Evolutionary conservation across 805 yeast species (phyloP), one percentile per base, ranked within the genome.

Genomic region (Ogataea trehaloabstinens): DNA sequence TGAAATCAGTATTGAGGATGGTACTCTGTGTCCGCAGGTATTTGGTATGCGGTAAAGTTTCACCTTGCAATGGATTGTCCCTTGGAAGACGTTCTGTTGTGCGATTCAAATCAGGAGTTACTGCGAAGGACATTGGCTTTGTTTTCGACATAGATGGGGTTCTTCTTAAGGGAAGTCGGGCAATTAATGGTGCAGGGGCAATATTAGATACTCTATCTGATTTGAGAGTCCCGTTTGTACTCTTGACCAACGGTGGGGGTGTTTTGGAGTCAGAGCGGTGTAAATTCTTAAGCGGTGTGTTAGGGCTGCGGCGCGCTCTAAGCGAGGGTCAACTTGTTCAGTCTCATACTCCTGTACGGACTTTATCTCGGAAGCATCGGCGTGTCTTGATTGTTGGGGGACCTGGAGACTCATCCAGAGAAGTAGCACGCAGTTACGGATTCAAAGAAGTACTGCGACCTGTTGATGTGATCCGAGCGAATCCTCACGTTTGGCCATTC

Each of bases 221-320:
- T 6, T 55, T 71, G 17, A 69, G 72, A 15, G 67, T 88, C 5
- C 96, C 97, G 1, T 90, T 78, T 64, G 77, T 88, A n/a, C 56
- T 90, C 29, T 68, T 90, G 56, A 89, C 96, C 6, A 89, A 90
- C 58, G 96, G 97, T 15, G 96, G 96, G 5, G 96, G 97, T 2
- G 72, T 72, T 22, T 62, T 74, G 10, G 97, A 89, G 53, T 44
- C 53, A 4, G 71, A 68, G n/a, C 67, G 95, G 31, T 78, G 80
- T 2, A 65, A 67, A 2, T 73, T 70, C 24, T 58, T 86, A 3
- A 70, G 78, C 2, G 52, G 64, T 6, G 38, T 43, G 10, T 40
- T 58, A n/a, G 61, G 61, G 24, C 60, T 84, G 37, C 70, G 64
- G 6, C 55, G 62, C 1, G 65, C 68, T 1, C 60, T 83, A n/a